Base-by-base conservation (phyloP, 306 rosid species). In the Dicorynia guianensis region DNA sequence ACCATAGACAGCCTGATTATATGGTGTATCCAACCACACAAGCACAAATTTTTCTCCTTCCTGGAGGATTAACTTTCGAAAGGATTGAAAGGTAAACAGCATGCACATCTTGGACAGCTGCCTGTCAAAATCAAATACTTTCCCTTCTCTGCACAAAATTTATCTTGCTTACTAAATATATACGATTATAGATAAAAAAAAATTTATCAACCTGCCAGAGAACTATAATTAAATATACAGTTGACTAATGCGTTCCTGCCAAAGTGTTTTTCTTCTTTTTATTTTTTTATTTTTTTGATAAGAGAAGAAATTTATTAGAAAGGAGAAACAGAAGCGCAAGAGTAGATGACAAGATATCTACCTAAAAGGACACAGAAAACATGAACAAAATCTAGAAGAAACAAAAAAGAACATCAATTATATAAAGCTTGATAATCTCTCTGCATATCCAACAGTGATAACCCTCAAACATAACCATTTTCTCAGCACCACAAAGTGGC, bases 31-130 rank as follows among this genome's bases (percentile, higher is more conserved):
- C 53, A 91, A 74, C 96, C 97, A 89, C 52, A 90, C 96, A 74
- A 95, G 97, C 74, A 95, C 96, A 83, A 95, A 85, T 84, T 92
- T 95, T 83, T 95, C 97, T 71, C 98, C 98, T 95, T 95, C 98
- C 83, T 95, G 97, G 83, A 95, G 97, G 77, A 95, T 82, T 87
- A 92, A 77, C 84, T 95, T 95, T 77, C 91, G 81, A 68, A 89
- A 84, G 64, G 97, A 95, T 81, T 90, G 98, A 69, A 89, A 82
- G 58, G 97, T 90, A 79, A 90, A 95, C 77, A 95, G 55, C 54
- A 83, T 69, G 77, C 97, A 95, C 98, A 95, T 89, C 82, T 89
- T 90, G 67, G 91, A 83, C 68, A 95, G 86, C 83, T 95, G 86
- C 80, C 74, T 70, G 49, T 95, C 98, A 90, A 86, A 87, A 82